Base-by-base conservation (phyloP, 768 basidiomycete genomes). In the Agaricus bisporus region DNA sequence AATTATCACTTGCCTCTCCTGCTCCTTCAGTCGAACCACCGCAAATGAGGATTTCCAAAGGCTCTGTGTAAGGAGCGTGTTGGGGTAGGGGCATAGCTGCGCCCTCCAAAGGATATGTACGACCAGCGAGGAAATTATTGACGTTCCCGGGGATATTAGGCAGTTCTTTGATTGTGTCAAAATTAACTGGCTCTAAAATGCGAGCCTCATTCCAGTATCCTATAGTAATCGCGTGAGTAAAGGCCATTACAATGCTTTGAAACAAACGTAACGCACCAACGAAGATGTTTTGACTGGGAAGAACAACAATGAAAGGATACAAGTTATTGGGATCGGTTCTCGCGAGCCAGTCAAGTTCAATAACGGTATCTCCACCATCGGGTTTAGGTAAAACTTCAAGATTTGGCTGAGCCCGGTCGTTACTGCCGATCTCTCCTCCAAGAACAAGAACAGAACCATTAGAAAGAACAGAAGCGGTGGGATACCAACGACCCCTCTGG, bases 141-240 rank as follows among this genome's bases (percentile, higher is more conserved):
- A 91, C 89, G 0, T 83, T 73, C 0, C 83, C 88, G 0, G 89
- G 88, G 57, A 86, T 81, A 59, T 88, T 88, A 14, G 89, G 89
- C 5, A 90, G 66, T 6, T 70, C 67, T 5, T 67, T 67, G 50
- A 82, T 65, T 0, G 88, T 90, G 18, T 73, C 66, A 57, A 91
- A 88, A 1, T 79, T 86, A 10, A 63, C 70, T 0, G 85, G 81
- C 54, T 91, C 77, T 25, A 91, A 70, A 56, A 91, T 79, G 14
- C 88, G 82, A 0, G 88, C 89, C 65, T 91, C 85, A 57, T 91
- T 91, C 70, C 82, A 90, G 61, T 91, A 90, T 0, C 75, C 86
- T 88, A 55, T 7, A 15, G 25, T 20, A 8, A 35, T n/a, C 14
- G 20, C 15, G 14, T 37, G 17, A 41, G 39, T 32, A 32, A 32